phyloP scores from a whole-genome alignment of 495 filamentous ascomycete genomes.

The Penicillium steckii region DNA sequence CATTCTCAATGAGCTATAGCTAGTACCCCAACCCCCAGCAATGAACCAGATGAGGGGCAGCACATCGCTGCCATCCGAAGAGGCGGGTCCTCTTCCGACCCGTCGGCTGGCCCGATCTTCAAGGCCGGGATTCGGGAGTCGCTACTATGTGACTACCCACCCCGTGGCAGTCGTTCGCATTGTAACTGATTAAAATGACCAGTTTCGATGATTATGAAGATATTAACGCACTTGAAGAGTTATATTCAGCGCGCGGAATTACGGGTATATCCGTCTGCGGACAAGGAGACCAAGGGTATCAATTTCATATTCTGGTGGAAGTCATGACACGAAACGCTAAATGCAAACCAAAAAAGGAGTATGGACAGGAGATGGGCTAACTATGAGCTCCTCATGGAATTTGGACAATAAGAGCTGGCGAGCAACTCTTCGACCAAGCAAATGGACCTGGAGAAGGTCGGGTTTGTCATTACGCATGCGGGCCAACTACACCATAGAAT shows the following conservation, averaged over 20 bases:
- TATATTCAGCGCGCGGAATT: neutral
- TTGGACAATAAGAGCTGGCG: neutral
- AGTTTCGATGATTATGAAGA: neutral
- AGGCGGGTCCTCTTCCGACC: conserved; percentile 20
- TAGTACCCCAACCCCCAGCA: neutral
- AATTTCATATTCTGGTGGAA: neutral
- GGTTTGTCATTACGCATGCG: neutral
- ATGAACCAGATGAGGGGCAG: conserved; percentile 13
- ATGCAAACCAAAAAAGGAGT: neutral
- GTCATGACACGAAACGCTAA: neutral
- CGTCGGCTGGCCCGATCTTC: no score
- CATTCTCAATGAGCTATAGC: neutral
- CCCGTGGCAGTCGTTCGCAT: no score
- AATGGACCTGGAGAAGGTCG: neutral
- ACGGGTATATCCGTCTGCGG: neutral
- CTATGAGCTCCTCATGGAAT: neutral
- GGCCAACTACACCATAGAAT: neutral
- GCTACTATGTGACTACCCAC: no score
- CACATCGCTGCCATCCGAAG: conserved; percentile 24
- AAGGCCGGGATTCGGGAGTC: no score
- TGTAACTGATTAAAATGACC: no score
- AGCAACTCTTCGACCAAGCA: neutral
- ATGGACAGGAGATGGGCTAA: neutral
- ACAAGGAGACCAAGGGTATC: neutral
- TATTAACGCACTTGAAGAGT: neutral